These are phyloP conservation scores for Sistotremastrum niveocremeum DNA, from an alignment of 768 basidiomycete species.

Conservation along the genomic window DNA sequence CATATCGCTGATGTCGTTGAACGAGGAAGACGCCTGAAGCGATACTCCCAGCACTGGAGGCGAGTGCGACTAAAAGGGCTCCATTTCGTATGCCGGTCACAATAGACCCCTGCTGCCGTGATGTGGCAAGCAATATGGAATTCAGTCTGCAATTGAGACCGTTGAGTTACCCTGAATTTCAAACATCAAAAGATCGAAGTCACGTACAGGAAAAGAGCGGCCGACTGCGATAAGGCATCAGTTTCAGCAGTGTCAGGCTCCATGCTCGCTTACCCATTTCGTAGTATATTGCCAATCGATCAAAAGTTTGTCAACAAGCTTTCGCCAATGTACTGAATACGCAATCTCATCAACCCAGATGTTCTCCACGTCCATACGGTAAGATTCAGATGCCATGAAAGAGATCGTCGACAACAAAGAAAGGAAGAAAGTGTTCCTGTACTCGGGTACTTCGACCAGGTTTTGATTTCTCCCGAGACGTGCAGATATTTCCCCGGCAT, in stretches of 20 bases:
- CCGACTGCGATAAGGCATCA: constrained; percentile 11
- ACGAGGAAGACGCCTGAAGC: constrained; percentile 10
- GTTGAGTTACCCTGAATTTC: not conserved
- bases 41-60: constrained; percentile 8
- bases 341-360: constrained; percentile 44
- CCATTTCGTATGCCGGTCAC: constrained; percentile 11
- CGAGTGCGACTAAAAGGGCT: constrained; percentile 10
- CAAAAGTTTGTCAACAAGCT: constrained; percentile 29
- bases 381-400: constrained; percentile 34
- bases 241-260: too few species aligned
- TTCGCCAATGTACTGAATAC: constrained; percentile 40
- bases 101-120: not conserved
- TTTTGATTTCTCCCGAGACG: constrained; percentile 41
- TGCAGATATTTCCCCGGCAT: constrained; percentile 32
- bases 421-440: constrained; percentile 23
- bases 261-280: constrained; percentile 17
- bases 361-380: constrained; percentile 28
- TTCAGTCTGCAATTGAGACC: not conserved
- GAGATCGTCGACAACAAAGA: constrained; percentile 24
- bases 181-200: constrained; percentile 3
- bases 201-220: constrained; percentile 10
- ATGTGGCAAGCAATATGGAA: too few species aligned
- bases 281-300: constrained; percentile 36
- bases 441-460: constrained; percentile 27
- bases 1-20: constrained; percentile 7